These are phyloP conservation scores for Sarocladiaceae sp. DNA, from an alignment of 2,329 filamentous ascomycete genomes.

Conservation along the genomic window DNA sequence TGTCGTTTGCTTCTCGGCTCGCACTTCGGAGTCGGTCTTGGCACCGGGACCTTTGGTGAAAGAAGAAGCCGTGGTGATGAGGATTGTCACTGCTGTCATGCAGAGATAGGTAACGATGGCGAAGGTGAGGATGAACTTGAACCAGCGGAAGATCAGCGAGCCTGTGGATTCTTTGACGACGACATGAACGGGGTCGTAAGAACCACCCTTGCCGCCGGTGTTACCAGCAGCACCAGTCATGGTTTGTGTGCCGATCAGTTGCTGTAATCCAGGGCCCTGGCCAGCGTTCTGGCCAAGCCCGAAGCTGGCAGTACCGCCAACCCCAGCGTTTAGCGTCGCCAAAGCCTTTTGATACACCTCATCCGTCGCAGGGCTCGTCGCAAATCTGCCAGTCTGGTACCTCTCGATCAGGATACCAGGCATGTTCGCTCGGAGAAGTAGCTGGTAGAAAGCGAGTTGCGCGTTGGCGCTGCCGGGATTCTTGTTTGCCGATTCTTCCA, in stretches of 20 bases:
- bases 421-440: conserved; percentile 86
- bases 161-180: conserved; percentile 87
- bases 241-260: conserved; percentile 40
- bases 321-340: conserved; percentile 24
- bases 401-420: conserved; percentile 86
- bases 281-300: conserved; percentile 9
- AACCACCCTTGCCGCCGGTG: conserved; percentile 63
- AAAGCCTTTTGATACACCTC: conserved; percentile 74
- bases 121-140: conserved; percentile 79
- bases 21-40: conserved; percentile 73
- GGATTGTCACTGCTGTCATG: conserved; percentile 70
- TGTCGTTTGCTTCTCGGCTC: conserved; percentile 85
- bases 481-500: conserved; percentile 88
- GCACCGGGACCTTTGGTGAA: conserved; percentile 62
- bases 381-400: conserved; percentile 81
- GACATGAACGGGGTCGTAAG: conserved; percentile 74
- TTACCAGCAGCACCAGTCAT: conserved; percentile 52
- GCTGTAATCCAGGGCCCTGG: background rate
- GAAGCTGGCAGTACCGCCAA: conserved; percentile 1
- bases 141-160: conserved; percentile 78
- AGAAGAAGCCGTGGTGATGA: conserved; percentile 69
- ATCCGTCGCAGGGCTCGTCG: conserved; percentile 71
- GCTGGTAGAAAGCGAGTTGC: conserved; percentile 91
- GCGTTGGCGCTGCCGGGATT: conserved; percentile 81
- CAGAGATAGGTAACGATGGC: conserved; percentile 72